Evolutionary conservation across 371 early-diverging fungal genomes (phyloP), one percentile per base, ranked within the genome.

Genomic region (Caulochytrium protostelioides): DNA sequence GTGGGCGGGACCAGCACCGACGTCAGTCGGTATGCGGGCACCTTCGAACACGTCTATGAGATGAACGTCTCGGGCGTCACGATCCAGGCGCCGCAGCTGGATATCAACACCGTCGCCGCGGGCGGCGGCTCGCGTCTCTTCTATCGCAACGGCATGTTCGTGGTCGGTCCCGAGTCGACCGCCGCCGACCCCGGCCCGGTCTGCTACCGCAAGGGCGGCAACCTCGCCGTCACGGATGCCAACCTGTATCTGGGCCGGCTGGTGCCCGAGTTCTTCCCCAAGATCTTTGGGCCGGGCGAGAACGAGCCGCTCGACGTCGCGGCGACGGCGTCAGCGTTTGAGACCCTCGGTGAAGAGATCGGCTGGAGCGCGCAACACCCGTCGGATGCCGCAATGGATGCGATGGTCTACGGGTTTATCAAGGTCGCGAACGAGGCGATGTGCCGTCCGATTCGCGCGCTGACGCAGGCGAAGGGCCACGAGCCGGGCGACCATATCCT

Each of bases 1-100:
- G 89, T 90, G 85, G 92, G 91, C 18, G 85, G 61, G 10, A 89
- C 89, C 0, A 77, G 78, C 40, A 90, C 94, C 10, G 95, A 95
- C 55, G 89, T 91, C 1, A 83, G 85, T 17, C 66, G 95, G 3
- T 95, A 67, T 55, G 83, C 71, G 32, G 92, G 91, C 2, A 57
- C 62, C 27, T 81, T 74, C 48, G 86, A 87, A 42, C 91, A 90
- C 41, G 82, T 87, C 0, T 89, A 78, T 56, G 95, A 91, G 50
- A 81, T 85, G 2, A 80, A 79, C 2, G 85, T 83, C 1, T 90
- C 86, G 0, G 95, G 91, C 4, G 72, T 95, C 12, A 79, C 86
- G 1, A 77, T 95, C 21, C 84, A 85, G 46, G 85, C 91, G 4
- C 89, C 91, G 23, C 92, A 91, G 49, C 56, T 95, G 32, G 87